A percentile compares a stretch with the other conserved stretches of the same genome.
These are phyloP conservation scores for Xerocomus subilludens DNA, from an alignment of 1,284 basidiomycete genomes.

Conservation along the genomic window DNA sequence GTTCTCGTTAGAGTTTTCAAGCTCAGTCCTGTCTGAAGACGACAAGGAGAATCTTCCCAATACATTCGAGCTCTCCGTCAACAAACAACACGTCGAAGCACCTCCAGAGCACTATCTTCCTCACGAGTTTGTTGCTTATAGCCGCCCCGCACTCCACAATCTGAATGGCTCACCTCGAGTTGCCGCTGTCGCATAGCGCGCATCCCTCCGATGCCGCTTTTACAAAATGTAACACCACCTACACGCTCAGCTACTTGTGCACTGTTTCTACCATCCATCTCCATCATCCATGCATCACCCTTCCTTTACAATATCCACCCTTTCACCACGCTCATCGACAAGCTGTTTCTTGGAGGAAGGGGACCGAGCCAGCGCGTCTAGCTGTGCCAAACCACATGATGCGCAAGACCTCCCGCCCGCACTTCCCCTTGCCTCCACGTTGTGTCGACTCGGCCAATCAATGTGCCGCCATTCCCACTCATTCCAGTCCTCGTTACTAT, in stretches of 20 bases:
- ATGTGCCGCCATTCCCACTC: conserved; percentile 62
- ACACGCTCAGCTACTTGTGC: conserved; percentile 67
- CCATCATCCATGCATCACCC: conserved; percentile 80
- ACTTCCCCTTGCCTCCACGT: conserved; percentile 41
- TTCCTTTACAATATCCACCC: conserved; percentile 70
- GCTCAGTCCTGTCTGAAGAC: conserved; percentile 65
- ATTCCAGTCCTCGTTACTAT: conserved; percentile 60
- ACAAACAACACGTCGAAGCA: conserved; percentile 73
- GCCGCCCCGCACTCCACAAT: conserved; percentile 77
- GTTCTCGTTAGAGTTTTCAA: conserved; percentile 66
- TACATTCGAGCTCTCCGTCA: conserved; percentile 74
- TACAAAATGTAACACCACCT: conserved; percentile 83
- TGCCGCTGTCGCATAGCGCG: conserved; percentile 67
- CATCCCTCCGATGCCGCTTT: conserved; percentile 36
- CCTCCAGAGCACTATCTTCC: conserved; percentile 79
- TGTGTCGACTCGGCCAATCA: conserved; percentile 52
- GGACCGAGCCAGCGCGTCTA: conserved; percentile 31
- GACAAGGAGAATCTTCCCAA: conserved; percentile 83
- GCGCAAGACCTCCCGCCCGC: conserved; percentile 27
- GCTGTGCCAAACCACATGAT: conserved; percentile 46
- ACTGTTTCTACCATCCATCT: conserved; percentile 72
- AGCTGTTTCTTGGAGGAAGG: conserved; percentile 57
- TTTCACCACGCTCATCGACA: conserved; percentile 63
- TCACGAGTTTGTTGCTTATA: conserved; percentile 79
- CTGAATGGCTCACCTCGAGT: conserved; percentile 61